Conservation (phyloP, 768 basidiomycete genomes). For the Mycena epipterygia region DNA sequence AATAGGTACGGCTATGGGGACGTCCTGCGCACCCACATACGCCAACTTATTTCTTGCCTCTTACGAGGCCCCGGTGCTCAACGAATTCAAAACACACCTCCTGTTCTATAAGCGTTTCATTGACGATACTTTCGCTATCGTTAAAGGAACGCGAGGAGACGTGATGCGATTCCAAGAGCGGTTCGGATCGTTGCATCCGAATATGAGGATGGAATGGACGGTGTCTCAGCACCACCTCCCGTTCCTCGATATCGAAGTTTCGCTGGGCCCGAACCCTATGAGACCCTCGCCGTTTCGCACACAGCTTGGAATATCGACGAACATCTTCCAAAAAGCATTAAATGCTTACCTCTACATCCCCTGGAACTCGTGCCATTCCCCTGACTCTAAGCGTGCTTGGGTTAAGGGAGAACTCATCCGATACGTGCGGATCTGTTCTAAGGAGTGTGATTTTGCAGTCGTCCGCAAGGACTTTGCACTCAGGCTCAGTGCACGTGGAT, state of each 20-base stretch:
- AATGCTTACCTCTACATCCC: constrained; percentile 33
- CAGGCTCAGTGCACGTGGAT: constrained; percentile 10
- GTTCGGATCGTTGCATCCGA: constrained; percentile 20
- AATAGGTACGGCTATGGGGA: constrained; percentile 34
- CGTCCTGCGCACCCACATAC: constrained; percentile 30
- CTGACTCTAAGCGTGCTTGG: no score
- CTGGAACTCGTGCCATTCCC: no score
- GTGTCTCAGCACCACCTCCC: constrained; percentile 13
- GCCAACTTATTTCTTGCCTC: constrained; percentile 35
- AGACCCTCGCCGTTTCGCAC: neutral
- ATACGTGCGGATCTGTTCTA: constrained; percentile 21
- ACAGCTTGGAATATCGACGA: constrained; percentile 12
- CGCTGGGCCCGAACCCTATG: constrained; percentile 7
- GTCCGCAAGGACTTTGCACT: neutral
- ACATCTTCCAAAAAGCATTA: constrained; percentile 21
- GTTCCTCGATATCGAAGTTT: constrained; percentile 30
- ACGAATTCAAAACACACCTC: constrained; percentile 23
- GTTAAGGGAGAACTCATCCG: no score
- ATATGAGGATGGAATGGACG: constrained; percentile 7
- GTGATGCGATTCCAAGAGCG: constrained; percentile 25
- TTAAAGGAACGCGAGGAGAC: constrained; percentile 15
- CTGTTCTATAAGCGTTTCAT: constrained; percentile 32
- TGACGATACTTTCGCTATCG: constrained; percentile 30
- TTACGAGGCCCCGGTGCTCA: constrained; percentile 21
- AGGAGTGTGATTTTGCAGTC: constrained; percentile 18